A percentile compares a stretch with the other conserved stretches of the same genome.
Conservation (phyloP, 2,329 filamentous ascomycete genomes). For the Xylaria arbuscula region DNA sequence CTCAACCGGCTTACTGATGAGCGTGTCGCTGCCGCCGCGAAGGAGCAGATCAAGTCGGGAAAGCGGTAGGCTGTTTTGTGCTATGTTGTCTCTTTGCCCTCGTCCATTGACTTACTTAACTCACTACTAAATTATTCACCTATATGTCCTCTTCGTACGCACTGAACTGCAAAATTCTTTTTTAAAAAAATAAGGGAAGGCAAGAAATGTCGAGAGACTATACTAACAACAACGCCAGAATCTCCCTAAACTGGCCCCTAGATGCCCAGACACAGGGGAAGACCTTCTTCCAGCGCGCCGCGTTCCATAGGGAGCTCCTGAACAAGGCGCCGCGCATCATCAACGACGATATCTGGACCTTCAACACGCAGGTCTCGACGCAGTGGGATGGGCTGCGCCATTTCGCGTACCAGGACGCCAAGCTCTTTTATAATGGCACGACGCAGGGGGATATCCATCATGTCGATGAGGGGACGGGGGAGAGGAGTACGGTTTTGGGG, state of each 20-base stretch:
- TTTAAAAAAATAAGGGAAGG: neutral
- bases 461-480: constrained; percentile 26
- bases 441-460: constrained; percentile 33
- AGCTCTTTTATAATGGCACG: constrained; percentile 34
- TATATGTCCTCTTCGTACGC: neutral
- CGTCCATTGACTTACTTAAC: constrained; percentile 17
- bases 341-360: constrained; percentile 70
- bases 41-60: constrained; percentile 65
- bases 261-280: constrained; percentile 60
- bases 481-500: constrained; percentile 32
- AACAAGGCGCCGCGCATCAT: constrained; percentile 63
- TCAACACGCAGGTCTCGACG: constrained; percentile 68
- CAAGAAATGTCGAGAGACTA: neutral
- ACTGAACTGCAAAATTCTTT: too few species aligned
- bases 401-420: constrained; percentile 60
- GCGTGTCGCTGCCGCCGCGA: constrained; percentile 62
- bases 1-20: constrained; percentile 69
- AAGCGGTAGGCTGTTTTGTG: constrained; percentile 51
- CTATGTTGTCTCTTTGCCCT: neutral
- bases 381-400: constrained; percentile 69
- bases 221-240: constrained; percentile 47
- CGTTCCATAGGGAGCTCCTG: constrained; percentile 65
- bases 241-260: constrained; percentile 71
- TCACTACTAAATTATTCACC: neutral
- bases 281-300: constrained; percentile 66